A percentile compares a stretch with the other conserved stretches of the same genome.
Evolutionary conservation across 192 early-diverging fungal genomes (phyloP).

Genomic region (Backusella sp.): DNA sequence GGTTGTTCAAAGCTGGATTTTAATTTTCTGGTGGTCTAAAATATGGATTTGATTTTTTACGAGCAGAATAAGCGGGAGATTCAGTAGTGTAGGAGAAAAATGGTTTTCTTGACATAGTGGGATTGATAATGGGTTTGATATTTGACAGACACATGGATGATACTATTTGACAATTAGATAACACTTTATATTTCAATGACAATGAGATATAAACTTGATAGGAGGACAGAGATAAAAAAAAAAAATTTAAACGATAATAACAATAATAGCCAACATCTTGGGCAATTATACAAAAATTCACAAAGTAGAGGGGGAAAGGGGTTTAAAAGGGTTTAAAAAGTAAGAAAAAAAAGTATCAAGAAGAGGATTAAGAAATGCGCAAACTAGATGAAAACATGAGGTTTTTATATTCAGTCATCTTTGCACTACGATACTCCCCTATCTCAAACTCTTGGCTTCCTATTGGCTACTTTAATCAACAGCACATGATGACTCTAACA

Average conservation of each 20-base stretch:
- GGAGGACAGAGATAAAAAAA: background rate
- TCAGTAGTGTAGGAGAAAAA: constrained; percentile 42
- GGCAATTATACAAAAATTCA: background rate
- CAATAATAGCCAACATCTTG: constrained; percentile 22
- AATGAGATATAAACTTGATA: background rate
- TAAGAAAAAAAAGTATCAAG: background rate
- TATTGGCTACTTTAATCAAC: constrained; percentile 6
- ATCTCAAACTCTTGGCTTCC: background rate
- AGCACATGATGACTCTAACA: constrained; percentile 1
- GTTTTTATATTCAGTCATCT: background rate
- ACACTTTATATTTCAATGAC: background rate
- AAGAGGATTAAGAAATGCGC: background rate
- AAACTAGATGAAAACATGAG: background rate
- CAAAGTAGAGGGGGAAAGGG: background rate
- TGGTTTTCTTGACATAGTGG: constrained; percentile 22
- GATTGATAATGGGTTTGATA: constrained; percentile 12
- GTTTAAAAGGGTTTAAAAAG: background rate
- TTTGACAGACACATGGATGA: constrained; percentile 11
- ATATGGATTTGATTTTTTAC: constrained; percentile 27
- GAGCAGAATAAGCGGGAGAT: constrained; percentile 28
- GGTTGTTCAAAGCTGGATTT: background rate
- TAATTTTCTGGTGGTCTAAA: constrained; percentile 18
- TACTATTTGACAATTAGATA: constrained; percentile 6
- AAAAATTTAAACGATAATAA: constrained; percentile 21
- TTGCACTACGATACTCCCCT: constrained; percentile 3